Evolutionary conservation across 225 moss, liverwort and hornwort species (phyloP).

Genomic region (Marchantia polymorpha): DNA sequence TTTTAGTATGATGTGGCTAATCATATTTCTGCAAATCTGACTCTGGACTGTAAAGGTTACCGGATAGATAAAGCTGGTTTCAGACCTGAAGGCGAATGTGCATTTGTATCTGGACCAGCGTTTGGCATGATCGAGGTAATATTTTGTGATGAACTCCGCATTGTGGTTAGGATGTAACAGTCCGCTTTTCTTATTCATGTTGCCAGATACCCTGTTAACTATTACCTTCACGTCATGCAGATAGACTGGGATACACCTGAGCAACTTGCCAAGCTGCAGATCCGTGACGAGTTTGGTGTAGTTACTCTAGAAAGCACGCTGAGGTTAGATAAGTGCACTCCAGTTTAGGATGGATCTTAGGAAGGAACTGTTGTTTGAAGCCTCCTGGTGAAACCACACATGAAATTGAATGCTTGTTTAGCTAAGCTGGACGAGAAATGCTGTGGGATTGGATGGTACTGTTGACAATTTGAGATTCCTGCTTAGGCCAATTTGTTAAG

Average conservation of each 20-base stretch:
- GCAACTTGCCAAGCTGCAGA: slow-evolving; percentile 60
- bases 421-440: too few relatives aligned
- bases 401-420: background rate
- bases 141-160: background rate
- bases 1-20: slow-evolving; percentile 16
- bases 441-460: background rate
- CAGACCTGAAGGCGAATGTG: slow-evolving; percentile 67
- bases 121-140: slow-evolving; percentile 87
- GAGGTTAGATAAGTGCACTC: slow-evolving; percentile 53
- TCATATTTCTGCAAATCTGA: too few relatives aligned
- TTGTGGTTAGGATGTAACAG: background rate
- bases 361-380: background rate
- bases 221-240: slow-evolving; percentile 27
- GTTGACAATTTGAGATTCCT: background rate
- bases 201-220: background rate
- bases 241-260: slow-evolving; percentile 71
- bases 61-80: slow-evolving; percentile 72
- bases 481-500: background rate
- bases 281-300: slow-evolving; percentile 65
- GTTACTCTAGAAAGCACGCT: slow-evolving; percentile 63
- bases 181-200: too few relatives aligned
- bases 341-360: background rate
- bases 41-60: slow-evolving; percentile 37
- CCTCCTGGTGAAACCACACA: background rate
- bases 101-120: slow-evolving; percentile 83